Conservation (phyloP, 2,329 filamentous ascomycete genomes). For the Penicillium verrucosum region DNA sequence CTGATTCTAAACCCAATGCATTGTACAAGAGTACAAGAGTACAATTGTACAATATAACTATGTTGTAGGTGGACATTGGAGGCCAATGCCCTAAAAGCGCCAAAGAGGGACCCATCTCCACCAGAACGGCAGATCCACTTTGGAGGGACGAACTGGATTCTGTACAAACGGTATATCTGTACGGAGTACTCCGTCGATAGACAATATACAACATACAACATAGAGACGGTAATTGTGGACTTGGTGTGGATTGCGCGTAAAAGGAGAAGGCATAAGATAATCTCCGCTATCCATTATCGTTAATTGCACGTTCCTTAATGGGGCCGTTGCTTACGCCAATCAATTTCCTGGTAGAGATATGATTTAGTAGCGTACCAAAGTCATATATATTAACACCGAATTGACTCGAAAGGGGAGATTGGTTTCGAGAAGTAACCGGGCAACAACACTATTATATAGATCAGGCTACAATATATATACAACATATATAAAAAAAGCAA, state of each 20-base stretch:
- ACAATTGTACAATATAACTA: background rate
- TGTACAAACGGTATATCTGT: background rate
- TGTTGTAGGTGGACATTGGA: conserved; percentile 9
- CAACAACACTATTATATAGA: background rate
- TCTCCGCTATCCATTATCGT: background rate
- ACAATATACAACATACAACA: background rate
- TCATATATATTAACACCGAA: conserved; percentile 8
- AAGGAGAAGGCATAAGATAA: background rate
- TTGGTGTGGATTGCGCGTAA: background rate
- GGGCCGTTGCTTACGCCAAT: conserved; percentile 14
- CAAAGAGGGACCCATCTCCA: conserved; percentile 13
- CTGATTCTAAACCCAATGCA: no score
- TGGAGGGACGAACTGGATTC: conserved; percentile 11
- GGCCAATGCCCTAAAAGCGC: conserved; percentile 11
- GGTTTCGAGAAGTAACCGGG: background rate
- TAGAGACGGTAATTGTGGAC: background rate
- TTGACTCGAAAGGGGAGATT: background rate
- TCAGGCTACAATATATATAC: background rate
- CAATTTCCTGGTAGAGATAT: conserved; percentile 2
- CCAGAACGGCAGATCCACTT: conserved; percentile 13
- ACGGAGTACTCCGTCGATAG: no score
- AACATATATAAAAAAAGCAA: no score
- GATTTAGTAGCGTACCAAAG: conserved; percentile 21
- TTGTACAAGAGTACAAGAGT: background rate
- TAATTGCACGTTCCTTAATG: conserved; percentile 6